Base-by-base conservation (phyloP, 768 basidiomycete species). In the Hygrophorus russula region DNA sequence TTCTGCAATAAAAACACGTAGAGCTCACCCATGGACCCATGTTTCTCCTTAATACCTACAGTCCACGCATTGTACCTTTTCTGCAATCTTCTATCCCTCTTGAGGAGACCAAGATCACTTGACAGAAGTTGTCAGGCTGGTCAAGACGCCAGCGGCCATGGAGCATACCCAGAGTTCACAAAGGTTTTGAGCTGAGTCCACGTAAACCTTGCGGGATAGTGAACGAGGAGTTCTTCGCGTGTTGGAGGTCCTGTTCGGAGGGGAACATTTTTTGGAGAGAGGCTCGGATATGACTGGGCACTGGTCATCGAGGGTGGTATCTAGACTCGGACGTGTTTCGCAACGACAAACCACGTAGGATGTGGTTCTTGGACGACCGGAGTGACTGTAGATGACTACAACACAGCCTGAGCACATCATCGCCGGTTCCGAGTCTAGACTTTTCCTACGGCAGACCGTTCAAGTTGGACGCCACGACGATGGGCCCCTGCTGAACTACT, bases 31-130 rank as follows among this genome's bases (percentile, higher is more conserved):
- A 77, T 60, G 18, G 80, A 77, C 14, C 88, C 86, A 57, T 85
- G 70, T 50, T 78, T 53, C 32, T 59, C 61, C 52, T 64, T 73
- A 47, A 86, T 73, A 1, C 63, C 74, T 15, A 56, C 55, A 7
- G 61, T 55, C 82, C 82, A 88, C 12, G 59, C 57, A 31, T 75
- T 51, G 51, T 91, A 91, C 38, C 84, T 65, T 37, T 61, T 50
- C 59, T 92, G 87, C 29, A 92, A 69, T 41, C 60, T 65, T 49
- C 61, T 74, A 53, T 90, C 78, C 14, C 87, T 77, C 56, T 84
- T 87, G 40, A 91, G 66, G 30, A 88, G 67, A 2, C 84, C 85
- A 36, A 92, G 73, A 55, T 91, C 85, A 32, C 87, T 89, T n/a
- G 35, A 24, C n/a, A 14, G 37, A 4, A 31, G 43, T 27, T 36